A percentile compares a stretch with the other conserved stretches of the same genome.
These are phyloP conservation scores for Dalbergia oliveri DNA, from an alignment of 306 rosid genomes.

Conservation along the genomic window DNA sequence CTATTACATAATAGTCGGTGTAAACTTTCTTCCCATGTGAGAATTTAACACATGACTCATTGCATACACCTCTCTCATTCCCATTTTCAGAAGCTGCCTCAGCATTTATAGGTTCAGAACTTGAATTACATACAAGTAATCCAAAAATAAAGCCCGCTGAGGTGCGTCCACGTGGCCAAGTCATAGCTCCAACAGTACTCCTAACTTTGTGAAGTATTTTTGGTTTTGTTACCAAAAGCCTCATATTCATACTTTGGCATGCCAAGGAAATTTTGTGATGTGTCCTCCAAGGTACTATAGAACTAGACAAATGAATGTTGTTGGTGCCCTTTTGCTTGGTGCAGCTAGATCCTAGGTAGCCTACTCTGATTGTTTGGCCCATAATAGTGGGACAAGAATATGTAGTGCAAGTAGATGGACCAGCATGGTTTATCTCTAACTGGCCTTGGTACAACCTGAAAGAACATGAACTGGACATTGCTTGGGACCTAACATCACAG, in stretches of 20 bases:
- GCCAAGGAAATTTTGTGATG: slow-evolving; percentile 63
- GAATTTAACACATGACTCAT: slow-evolving; percentile 53
- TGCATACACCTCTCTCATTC: slow-evolving; percentile 50
- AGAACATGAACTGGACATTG: slow-evolving; percentile 57
- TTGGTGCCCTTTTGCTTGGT: slow-evolving; percentile 51
- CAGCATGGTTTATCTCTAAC: slow-evolving; percentile 51
- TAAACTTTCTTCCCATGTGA: slow-evolving; percentile 82
- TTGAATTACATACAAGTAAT: slow-evolving; percentile 64
- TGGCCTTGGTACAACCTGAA: slow-evolving; percentile 44
- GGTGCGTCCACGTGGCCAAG: slow-evolving; percentile 69
- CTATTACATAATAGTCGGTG: slow-evolving; percentile 83
- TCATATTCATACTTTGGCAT: slow-evolving; percentile 63
- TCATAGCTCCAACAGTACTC: slow-evolving; percentile 55
- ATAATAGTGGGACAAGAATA: slow-evolving; percentile 48
- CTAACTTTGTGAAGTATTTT: slow-evolving; percentile 64
- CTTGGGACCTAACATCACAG: slow-evolving; percentile 59
- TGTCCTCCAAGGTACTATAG: slow-evolving; percentile 52
- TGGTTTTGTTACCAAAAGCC: slow-evolving; percentile 62
- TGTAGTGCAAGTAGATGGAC: slow-evolving; percentile 55
- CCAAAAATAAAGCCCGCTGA: slow-evolving; percentile 77
- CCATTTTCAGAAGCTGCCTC: slow-evolving; percentile 56
- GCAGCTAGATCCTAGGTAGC: slow-evolving; percentile 63
- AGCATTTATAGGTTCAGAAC: slow-evolving; percentile 68
- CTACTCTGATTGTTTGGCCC: slow-evolving; percentile 56
- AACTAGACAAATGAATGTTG: slow-evolving; percentile 40